A percentile compares a stretch with the other conserved stretches of the same genome.
These are phyloP conservation scores for Kingdonia uniflora DNA, from an alignment of 164 flowering plant genomes.

Conservation along the genomic window DNA sequence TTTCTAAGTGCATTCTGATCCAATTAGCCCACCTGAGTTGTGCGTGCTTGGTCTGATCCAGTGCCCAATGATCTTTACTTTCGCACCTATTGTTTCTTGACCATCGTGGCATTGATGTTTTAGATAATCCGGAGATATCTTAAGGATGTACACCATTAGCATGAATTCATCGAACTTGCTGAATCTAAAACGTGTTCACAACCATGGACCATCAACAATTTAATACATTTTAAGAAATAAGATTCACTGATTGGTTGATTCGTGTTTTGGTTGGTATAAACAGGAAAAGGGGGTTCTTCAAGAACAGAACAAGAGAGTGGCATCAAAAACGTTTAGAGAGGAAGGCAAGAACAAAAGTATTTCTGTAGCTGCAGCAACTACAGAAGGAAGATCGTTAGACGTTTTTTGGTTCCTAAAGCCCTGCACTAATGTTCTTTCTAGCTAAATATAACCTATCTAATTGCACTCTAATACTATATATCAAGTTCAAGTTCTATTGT, in stretches of 20 bases:
- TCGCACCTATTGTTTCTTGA: no score
- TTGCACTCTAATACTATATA: no score
- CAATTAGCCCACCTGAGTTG: no score
- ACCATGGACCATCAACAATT: neutral
- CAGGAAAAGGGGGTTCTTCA: constrained; percentile 36
- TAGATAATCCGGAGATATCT: no score
- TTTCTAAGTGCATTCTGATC: no score
- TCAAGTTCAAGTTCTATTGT: no score
- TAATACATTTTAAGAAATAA: neutral
- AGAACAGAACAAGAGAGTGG: constrained; percentile 13
- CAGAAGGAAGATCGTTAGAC: constrained; percentile 32
- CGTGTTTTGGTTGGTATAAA: neutral
- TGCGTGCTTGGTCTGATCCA: no score
- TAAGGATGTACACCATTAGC: no score
- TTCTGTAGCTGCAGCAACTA: constrained; percentile 13
- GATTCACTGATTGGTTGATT: neutral
- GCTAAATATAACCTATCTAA: constrained; percentile 3
- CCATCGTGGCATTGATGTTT: no score
- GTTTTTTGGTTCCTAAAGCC: constrained; percentile 62
- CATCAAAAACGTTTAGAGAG: constrained; percentile 2
- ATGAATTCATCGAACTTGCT: no score
- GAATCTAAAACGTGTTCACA: no score
- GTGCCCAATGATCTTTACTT: no score
- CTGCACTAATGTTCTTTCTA: constrained; percentile 26
- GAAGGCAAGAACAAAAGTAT: constrained; percentile 10